Base-by-base conservation (phyloP, 306 rosid species). In the cucumber (Cucumis sativus) region DNA sequence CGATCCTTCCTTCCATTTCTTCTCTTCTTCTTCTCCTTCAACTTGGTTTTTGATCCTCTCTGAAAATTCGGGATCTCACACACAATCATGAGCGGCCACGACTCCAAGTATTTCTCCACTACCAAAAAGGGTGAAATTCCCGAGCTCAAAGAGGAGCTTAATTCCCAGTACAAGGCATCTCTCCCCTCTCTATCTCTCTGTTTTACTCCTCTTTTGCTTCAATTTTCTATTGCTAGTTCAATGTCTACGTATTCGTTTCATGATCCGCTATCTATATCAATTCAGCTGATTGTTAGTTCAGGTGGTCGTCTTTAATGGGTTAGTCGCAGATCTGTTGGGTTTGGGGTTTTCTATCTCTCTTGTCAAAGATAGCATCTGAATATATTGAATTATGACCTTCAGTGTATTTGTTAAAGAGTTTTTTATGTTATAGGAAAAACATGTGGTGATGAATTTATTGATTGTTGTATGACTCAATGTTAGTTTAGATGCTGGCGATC, bases 51-150 rank as follows among this genome's bases (percentile, higher is more conserved):
- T 55, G 70, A n/a, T 18, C 16, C 56, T 33, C 30, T 77, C 81
- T 21, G 20, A 83, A 40, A 56, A 64, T 66, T 78, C 71, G 54
- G 63, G 45, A 59, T 78, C 82, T 58, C 39, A 55, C 83, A 65
- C 63, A 66, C 33, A 76, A 79, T 57, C 79, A 95, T 96, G 99
- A 96, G 99, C 82, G 86, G 98, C 60, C 96, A 96, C 92, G 98
- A 96, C 80, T 96, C 99, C 79, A 96, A 96, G 88, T 96, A 96
- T 84, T 96, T 96, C 83, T 96, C 99, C 66, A 96, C 99, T 82
- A 96, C 99, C 51, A 96, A 96, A 84, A 96, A 96, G 89, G 99
- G 99, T 17, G 99, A 96, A 86, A 96, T 96, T 80, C 99, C 99
- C 16, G 99, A 96, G 91, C 99, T 96, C 89, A 96, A 96, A 65